A percentile compares a stretch with the other conserved stretches of the same genome.
phyloP scores from a whole-genome alignment of 179 eudicot species.

The Actinidia arguta region DNA sequence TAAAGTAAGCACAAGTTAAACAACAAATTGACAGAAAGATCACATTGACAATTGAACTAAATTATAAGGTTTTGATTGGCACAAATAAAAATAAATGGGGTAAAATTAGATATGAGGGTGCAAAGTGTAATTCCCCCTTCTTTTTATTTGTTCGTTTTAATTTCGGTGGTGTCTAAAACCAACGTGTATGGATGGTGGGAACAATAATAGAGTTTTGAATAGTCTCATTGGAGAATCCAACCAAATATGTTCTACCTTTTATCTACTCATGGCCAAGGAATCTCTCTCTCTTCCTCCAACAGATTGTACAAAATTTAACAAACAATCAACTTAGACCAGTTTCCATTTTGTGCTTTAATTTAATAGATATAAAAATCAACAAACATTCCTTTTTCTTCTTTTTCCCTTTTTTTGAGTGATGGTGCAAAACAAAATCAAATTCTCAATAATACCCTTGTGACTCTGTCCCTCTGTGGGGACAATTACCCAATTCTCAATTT shows the following conservation, averaged over 20 bases:
- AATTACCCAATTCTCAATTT: too few species aligned
- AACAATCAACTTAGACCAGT: constrained; percentile 6
- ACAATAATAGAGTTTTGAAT: constrained; percentile 31
- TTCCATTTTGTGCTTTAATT: background rate
- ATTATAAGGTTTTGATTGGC: too few species aligned
- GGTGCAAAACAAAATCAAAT: background rate
- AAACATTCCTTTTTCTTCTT: background rate
- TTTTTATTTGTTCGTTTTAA: too few species aligned
- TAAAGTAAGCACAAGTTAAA: too few species aligned
- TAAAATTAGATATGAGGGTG: too few species aligned
- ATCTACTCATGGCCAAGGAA: background rate
- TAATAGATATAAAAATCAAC: background rate
- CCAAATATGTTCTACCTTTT: background rate
- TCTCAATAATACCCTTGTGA: too few species aligned
- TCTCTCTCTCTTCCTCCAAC: background rate
- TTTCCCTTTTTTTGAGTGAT: background rate
- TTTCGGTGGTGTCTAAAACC: constrained; percentile 27
- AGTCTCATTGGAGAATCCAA: constrained; percentile 20
- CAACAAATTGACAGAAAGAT: too few species aligned
- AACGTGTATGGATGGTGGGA: constrained; percentile 28
- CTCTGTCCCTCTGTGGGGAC: too few species aligned
- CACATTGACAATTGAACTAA: too few species aligned
- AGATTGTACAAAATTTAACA: background rate
- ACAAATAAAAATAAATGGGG: too few species aligned
- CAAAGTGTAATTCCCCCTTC: too few species aligned